Percentiles rank a stretch among this genome's conserved stretches.
phyloP scores from a whole-genome alignment of 2,329 filamentous ascomycete genomes.

The Grosmannia huntii region DNA sequence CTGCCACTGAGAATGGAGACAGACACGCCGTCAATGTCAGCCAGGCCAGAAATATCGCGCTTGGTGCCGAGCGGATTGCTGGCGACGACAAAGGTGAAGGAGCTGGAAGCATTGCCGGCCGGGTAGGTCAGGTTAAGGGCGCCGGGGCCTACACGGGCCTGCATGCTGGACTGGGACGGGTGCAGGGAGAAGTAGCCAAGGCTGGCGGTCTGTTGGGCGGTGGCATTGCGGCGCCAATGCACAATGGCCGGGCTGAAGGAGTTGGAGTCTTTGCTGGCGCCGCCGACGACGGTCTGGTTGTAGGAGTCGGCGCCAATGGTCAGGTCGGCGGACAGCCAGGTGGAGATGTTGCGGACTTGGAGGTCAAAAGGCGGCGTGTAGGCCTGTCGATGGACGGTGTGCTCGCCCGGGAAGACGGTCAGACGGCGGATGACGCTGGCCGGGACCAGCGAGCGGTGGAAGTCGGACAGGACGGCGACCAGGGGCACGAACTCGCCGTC shows the following conservation, averaged over 20 bases:
- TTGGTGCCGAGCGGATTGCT: conserved; percentile 26
- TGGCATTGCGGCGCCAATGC: conserved; percentile 34
- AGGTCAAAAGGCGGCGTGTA: conserved; percentile 47
- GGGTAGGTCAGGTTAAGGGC: conserved; percentile 41
- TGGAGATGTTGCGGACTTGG: conserved; percentile 42
- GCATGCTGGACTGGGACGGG: conserved; percentile 25
- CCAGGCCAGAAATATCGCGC: conserved; percentile 30
- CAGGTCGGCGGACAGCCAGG: conserved; percentile 42
- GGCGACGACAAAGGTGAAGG: conserved; percentile 37
- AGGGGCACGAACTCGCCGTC: conserved; percentile 47
- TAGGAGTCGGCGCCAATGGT: conserved; percentile 49
- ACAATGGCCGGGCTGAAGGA: conserved; percentile 47
- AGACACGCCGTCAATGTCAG: conserved; percentile 33
- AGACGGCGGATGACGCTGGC: conserved; percentile 25
- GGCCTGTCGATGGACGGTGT: conserved; percentile 36
- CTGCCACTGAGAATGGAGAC: conserved; percentile 28
- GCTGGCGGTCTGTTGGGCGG: conserved; percentile 14
- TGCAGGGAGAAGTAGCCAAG: conserved; percentile 21
- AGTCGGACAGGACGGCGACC: conserved; percentile 24
- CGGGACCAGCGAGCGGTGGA: conserved; percentile 1
- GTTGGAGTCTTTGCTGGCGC: conserved; percentile 33
- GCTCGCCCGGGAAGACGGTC: conserved; percentile 35
- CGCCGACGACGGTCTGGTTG: conserved; percentile 41
- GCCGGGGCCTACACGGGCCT: conserved; percentile 26
- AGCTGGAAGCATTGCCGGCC: conserved; percentile 30